Base-by-base conservation (phyloP, 371 early-diverging fungal genomes). In the Conidiobolus incongruus region DNA sequence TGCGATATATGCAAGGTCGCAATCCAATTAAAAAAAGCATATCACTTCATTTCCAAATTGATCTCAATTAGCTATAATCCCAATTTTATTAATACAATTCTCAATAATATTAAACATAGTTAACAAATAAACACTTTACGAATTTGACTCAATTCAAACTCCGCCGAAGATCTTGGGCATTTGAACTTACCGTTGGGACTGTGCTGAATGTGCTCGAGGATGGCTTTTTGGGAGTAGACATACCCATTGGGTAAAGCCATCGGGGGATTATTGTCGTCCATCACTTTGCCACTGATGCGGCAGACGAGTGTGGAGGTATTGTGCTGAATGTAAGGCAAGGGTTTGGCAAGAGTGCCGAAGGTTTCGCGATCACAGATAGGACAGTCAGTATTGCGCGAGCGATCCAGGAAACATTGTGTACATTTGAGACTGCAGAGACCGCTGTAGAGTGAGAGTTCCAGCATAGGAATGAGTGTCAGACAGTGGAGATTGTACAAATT, bases 211-310 rank as follows among this genome's bases (percentile, higher is more conserved):
- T n/a, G n/a, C n/a, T n/a, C n/a, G n/a, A n/a, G n/a, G n/a, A n/a
- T n/a, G n/a, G n/a, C n/a, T n/a, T n/a, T n/a, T n/a, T n/a, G n/a
- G n/a, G 89, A 89, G 53, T 93, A 96, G 2, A 91, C 94, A 37
- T 78, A 70, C 32, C 95, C 94, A 56, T 94, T 93, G 11, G 92
- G 94, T 47, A 94, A 60, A 4, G 81, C 73, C 83, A 96, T 75
- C 0, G 93, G 93, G 35, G 81, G 75, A 49, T 96, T 96, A 56
- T 88, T 73, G 52, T 85, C 94, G 51, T 92, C 76, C 85, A 93
- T 91, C 20, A 79, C 75, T 34, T 64, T 61, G 16, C 90, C 90
- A 22, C 79, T 75, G 20, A 91, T 71, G 13, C 85, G 70, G 59
- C 95, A 94, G 11, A 93, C 92, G 22, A 92, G 59, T 8, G 78